A percentile compares a stretch with the other conserved stretches of the same genome.
Evolutionary conservation across 169 alveolate genomes (phyloP).

Genomic region (Plasmodium coatneyi): DNA sequence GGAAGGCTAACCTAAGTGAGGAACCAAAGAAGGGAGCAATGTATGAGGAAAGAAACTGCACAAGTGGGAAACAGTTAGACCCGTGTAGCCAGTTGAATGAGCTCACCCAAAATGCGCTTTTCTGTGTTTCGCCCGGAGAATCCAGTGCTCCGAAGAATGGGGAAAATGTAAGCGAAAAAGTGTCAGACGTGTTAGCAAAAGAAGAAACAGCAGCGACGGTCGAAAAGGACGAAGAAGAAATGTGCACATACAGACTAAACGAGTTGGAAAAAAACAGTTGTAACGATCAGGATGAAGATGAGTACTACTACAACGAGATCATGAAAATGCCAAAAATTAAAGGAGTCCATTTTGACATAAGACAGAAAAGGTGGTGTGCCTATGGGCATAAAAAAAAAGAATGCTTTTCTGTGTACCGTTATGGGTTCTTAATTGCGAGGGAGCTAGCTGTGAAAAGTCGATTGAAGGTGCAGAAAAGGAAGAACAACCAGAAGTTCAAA

Average conservation of each 20-base stretch:
- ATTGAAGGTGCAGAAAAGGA: conserved; percentile 55
- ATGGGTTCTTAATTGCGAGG: conserved; percentile 72
- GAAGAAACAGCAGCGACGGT: not conserved
- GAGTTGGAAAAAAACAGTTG: not conserved
- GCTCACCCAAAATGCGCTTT: not conserved
- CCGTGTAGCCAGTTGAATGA: not conserved
- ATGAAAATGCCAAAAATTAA: conserved; percentile 72
- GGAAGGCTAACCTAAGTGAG: not conserved
- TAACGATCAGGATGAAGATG: not conserved
- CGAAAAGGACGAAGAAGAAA: not conserved
- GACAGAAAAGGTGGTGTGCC: conserved; percentile 76
- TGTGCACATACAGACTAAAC: not conserved
- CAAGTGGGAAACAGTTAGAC: not conserved
- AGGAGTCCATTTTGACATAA: conserved; percentile 73
- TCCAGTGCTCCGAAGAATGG: not conserved
- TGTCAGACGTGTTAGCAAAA: not conserved
- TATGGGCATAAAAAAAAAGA: conserved; percentile 74
- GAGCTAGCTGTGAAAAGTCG: conserved; percentile 71
- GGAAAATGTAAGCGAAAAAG: not conserved
- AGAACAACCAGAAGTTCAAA: conserved; percentile 27
- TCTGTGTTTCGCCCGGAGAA: not conserved
- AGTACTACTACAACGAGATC: conserved; percentile 19
- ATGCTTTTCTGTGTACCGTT: conserved; percentile 68
- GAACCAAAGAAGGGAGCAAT: not conserved
- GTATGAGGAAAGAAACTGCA: not conserved